Evolutionary conservation across 805 yeast species (phyloP), one percentile per base, ranked within the genome.

Genomic region (Teunomyces lycoperdinae): DNA sequence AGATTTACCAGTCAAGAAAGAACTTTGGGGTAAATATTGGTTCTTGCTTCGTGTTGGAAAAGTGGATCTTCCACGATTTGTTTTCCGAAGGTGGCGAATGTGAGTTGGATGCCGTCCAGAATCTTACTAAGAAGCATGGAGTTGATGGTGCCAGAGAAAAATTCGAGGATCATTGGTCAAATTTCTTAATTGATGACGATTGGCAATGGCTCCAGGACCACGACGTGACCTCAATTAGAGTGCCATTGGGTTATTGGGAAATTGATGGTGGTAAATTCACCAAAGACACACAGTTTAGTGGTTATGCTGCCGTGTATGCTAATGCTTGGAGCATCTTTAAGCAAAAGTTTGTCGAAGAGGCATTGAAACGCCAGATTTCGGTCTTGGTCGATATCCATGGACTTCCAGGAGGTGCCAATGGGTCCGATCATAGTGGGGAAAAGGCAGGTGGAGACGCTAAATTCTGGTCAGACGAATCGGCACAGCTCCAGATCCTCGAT

Each of bases 241-340:
- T 92, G 1, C 98, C 99, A 6, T 68, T 92, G 53, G 98, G 98
- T 0, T 92, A 87, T 66, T 92, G 96, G 96, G 83, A 80, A 48
- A 80, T 90, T n/a, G 77, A 70, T 44, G 83, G 85, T 16, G 89
- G 91, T 1, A 54, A 57, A 13, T 85, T 73, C 61, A 68, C 81
- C 36, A 64, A 67, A 16, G 80, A 77, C 3, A 85, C 96, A 2
- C 83, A 84, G 14, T 92, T 87, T 60, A 81, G 68, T 11, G 68
- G 78, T 32, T 62, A 76, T 3, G 45, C 48, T 2, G 60, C 60
- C 0, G 89, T 87, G 3, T 92, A 92, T 65, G 53, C 54, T n/a
- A 75, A 79, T 55, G 85, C 96, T 0, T 92, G 97, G 97, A 62
- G 63, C 4, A 70, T 76, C 16, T 73, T 85, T 51, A 81, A 80